phyloP scores from a whole-genome alignment of 2,329 filamentous ascomycete species.

The Calycina marina region DNA sequence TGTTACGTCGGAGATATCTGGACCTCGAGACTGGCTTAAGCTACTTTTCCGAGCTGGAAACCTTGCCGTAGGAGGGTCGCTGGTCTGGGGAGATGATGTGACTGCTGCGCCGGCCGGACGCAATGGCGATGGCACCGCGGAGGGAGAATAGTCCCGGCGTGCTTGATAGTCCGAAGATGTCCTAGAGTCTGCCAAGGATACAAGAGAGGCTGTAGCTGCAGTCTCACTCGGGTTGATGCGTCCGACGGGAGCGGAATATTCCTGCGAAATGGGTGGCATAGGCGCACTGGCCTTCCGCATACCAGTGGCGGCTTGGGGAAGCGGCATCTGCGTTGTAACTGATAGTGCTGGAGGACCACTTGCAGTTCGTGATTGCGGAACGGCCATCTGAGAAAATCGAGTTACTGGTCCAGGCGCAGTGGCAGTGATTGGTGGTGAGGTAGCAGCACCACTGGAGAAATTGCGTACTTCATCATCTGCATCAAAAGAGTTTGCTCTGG shows the following conservation, averaged over 20 bases:
- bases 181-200: conserved; percentile 12
- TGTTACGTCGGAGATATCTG: conserved; percentile 13
- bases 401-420: conserved; percentile 13
- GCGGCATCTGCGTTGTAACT: conserved; percentile 13
- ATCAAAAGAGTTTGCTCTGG: conserved; percentile 35
- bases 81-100: conserved; percentile 19
- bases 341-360: conserved; percentile 15
- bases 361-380: conserved; percentile 10
- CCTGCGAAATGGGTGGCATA: conserved; percentile 8
- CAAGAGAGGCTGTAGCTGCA: conserved; percentile 8
- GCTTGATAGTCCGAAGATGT: conserved; percentile 23
- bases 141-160: conserved; percentile 35
- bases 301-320: conserved; percentile 5
- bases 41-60: conserved; percentile 51
- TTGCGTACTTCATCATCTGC: conserved; percentile 35
- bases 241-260: conserved; percentile 3
- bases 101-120: conserved; percentile 27
- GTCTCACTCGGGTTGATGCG: conserved; percentile 9
- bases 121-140: conserved; percentile 35
- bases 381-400: conserved; percentile 18
- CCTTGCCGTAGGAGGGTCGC: conserved; percentile 24
- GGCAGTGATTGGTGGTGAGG: conserved; percentile 8
- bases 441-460: conserved; percentile 26
- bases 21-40: conserved; percentile 32
- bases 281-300: conserved; percentile 11